Evolutionary conservation across 805 yeast species (phyloP), one percentile per base, ranked within the genome.

Genomic region (Torulaspora franciscae): DNA sequence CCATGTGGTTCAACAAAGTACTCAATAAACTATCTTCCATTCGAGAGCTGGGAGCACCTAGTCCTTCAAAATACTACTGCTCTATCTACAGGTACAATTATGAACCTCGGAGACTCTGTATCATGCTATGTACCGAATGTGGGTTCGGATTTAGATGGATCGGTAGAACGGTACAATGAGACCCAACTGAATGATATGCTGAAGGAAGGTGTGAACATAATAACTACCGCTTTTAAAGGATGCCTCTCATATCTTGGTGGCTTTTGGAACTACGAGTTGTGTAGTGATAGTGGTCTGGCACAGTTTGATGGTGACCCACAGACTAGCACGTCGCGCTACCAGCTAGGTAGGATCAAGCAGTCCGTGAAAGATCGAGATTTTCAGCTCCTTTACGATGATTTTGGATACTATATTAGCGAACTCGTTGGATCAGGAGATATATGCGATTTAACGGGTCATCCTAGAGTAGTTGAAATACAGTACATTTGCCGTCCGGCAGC

Each of bases 401-500:
- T 62, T 22, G 71, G 69, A 7, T 62, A 66, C 38, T 62, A 64
- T 36, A 48, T 65, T 3, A 61, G 63, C 43, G 62, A 64, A 37
- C 33, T 45, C 9, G 58, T 81, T 59, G 65, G 64, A 47, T 44
- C 65, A 60, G 93, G 91, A 7, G 74, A 74, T 15, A 42, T 66
- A 3, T 84, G 93, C 62, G 85, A 80, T 53, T 58, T 79, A 37
- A 81, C 85, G 0, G 70, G 70, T 2, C 58, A 64, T 23, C 75
- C 75, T 2, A 70, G 91, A 42, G 57, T 68, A 3, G 67, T 77
- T 3, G 84, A 81, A 45, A 64, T 84, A 4, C 73, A 73, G 40
- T 82, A 77, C 57, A 67, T 70, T 28, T 84, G 91, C 60, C 75
- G 74, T 46, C 53, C 55, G 9, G 55, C 57, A 14, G 48, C 48